Conservation (phyloP, 2,329 filamentous ascomycete genomes). For the Sphaerulina populicola region DNA sequence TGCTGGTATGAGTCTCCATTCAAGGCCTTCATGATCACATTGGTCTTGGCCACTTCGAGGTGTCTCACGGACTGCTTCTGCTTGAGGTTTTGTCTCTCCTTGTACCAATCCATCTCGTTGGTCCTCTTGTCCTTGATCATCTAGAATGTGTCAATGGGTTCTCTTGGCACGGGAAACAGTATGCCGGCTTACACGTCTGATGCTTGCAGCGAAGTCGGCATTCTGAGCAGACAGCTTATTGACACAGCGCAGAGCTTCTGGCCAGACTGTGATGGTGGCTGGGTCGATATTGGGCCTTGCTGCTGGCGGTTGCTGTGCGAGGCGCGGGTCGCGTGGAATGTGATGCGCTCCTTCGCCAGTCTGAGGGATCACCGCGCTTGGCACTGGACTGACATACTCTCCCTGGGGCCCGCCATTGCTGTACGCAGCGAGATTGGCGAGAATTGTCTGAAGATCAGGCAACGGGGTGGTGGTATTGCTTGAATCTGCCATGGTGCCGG, state of each 20-base stretch:
- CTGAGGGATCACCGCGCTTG: background rate
- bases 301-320: conserved; percentile 20
- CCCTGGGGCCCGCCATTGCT: background rate
- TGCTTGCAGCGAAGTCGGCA: conserved; percentile 34
- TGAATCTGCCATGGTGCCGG: conserved; percentile 3
- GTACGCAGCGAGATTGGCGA: conserved; percentile 30
- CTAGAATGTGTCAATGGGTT: conserved; percentile 31
- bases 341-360: background rate
- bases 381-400: no score
- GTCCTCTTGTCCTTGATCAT: conserved; percentile 56
- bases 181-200: conserved; percentile 34
- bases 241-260: conserved; percentile 40
- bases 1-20: conserved; percentile 12
- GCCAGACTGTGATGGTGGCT: conserved; percentile 43
- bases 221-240: conserved; percentile 42
- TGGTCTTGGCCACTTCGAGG: conserved; percentile 25
- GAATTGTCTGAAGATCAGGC: conserved; percentile 30
- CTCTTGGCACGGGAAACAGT: conserved; percentile 1
- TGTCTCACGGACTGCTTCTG: conserved; percentile 27
- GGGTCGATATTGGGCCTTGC: conserved; percentile 36
- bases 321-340: conserved; percentile 18
- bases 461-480: background rate
- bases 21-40: conserved; percentile 29
- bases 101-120: conserved; percentile 53
- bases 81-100: conserved; percentile 31